These are phyloP conservation scores for Hirschioporus abietinus DNA, from an alignment of 768 basidiomycete species.

Conservation along the genomic window DNA sequence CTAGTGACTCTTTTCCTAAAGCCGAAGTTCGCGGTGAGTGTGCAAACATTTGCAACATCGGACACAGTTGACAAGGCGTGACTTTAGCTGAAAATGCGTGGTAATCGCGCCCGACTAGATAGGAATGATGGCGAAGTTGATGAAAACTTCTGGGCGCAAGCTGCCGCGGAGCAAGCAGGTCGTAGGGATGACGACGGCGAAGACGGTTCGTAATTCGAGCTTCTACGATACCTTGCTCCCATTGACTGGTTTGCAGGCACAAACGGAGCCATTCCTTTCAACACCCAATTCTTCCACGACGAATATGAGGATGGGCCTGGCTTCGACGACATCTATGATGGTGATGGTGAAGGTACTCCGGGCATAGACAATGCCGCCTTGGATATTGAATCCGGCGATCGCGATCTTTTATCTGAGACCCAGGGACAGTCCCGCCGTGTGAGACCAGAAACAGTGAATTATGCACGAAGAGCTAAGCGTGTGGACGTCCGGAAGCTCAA, in stretches of 20 bases:
- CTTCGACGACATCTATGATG: slow-evolving; percentile 62
- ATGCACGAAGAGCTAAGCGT: slow-evolving; percentile 91
- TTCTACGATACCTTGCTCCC: slow-evolving; percentile 26
- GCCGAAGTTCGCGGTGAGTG: slow-evolving; percentile 85
- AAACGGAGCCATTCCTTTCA: slow-evolving; percentile 69
- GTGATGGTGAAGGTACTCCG: slow-evolving; percentile 34
- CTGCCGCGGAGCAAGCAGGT: slow-evolving; percentile 78
- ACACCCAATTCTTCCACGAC: slow-evolving; percentile 96
- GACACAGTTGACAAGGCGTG: not conserved
- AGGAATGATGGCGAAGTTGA: slow-evolving; percentile 85
- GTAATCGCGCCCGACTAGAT: slow-evolving; percentile 45
- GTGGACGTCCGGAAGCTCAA: slow-evolving; percentile 96
- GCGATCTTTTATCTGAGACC: slow-evolving; percentile 83
- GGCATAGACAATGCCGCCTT: slow-evolving; percentile 31
- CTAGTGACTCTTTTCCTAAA: slow-evolving; percentile 92
- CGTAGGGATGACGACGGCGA: slow-evolving; percentile 47
- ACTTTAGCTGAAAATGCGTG: slow-evolving; percentile 82
- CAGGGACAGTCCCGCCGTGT: slow-evolving; percentile 72
- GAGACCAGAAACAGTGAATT: slow-evolving; percentile 85
- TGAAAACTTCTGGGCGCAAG: slow-evolving; percentile 96
- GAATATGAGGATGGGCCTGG: slow-evolving; percentile 74
- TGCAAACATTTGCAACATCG: slow-evolving; percentile 1
- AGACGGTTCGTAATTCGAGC: slow-evolving; percentile 41
- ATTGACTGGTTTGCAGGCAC: slow-evolving; percentile 24
- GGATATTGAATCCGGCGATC: slow-evolving; percentile 64